Conservation (phyloP, 352 stramenopile species). For the Labyrinthula sp. region DNA sequence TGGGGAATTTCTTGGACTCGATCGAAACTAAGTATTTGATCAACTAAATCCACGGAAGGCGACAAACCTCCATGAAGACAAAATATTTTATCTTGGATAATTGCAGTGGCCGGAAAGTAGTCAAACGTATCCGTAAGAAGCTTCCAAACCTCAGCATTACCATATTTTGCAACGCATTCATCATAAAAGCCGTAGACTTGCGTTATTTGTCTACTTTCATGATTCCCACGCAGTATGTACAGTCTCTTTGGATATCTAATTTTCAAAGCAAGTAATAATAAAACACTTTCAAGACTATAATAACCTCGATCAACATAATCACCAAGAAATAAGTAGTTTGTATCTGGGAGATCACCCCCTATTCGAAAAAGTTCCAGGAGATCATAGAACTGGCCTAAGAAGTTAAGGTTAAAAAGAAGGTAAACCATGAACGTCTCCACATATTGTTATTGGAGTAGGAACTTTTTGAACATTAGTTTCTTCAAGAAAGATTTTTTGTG, state of each 20-base stretch:
- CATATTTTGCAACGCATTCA: conserved; percentile 95
- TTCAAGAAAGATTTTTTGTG: conserved; percentile 79
- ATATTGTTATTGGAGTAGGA: conserved; percentile 84
- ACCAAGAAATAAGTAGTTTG: conserved; percentile 95
- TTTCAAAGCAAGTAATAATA: conserved; percentile 71
- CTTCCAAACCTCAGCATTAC: conserved; percentile 94
- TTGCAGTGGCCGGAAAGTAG: conserved; percentile 77
- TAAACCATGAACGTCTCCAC: conserved; percentile 84
- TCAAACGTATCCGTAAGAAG: conserved; percentile 82
- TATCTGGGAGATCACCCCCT: conserved; percentile 57
- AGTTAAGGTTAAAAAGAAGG: no score
- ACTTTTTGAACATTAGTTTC: conserved; percentile 92
- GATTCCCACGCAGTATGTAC: conserved; percentile 65
- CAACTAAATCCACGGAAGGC: conserved; percentile 62
- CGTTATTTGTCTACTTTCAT: conserved; percentile 86
- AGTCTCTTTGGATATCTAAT: conserved; percentile 72
- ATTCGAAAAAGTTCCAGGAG: conserved; percentile 83
- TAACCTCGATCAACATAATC: conserved; percentile 98
- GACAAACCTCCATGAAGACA: conserved; percentile 63
- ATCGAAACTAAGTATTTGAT: conserved; percentile 76
- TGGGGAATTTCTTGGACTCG: conserved; percentile 76
- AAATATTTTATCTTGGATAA: conserved; percentile 81
- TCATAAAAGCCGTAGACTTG: conserved; percentile 94
- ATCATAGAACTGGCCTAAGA: conserved; percentile 86
- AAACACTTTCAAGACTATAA: conserved; percentile 74